phyloP scores from a whole-genome alignment of 2,329 filamentous ascomycete genomes.

The Stemphylium vesicarium region DNA sequence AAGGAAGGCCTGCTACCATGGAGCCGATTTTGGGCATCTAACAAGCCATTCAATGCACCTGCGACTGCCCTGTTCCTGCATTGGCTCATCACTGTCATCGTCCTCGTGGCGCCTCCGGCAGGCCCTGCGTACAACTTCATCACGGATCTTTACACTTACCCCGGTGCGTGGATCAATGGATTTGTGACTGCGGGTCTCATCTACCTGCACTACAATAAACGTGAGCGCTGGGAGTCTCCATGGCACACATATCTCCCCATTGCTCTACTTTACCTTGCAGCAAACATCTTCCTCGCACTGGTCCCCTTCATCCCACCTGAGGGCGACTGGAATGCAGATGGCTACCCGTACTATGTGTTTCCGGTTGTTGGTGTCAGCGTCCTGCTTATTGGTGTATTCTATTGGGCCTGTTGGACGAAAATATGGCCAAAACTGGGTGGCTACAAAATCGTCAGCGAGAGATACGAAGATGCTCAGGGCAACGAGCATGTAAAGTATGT shows the following conservation, averaged over 20 bases:
- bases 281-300: constrained; percentile 52
- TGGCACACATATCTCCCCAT: constrained; percentile 49
- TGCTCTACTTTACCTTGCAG: constrained; percentile 47
- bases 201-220: constrained; percentile 44
- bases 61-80: constrained; percentile 63
- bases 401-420: constrained; percentile 39
- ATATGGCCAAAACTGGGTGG: constrained; percentile 35
- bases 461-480: constrained; percentile 37
- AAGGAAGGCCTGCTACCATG: constrained; percentile 73
- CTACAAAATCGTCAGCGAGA: constrained; percentile 40
- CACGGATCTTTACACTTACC: constrained; percentile 57
- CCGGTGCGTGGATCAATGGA: constrained; percentile 47
- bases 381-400: constrained; percentile 46
- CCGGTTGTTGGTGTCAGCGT: constrained; percentile 53
- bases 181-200: constrained; percentile 46
- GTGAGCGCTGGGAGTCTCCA: constrained; percentile 45
- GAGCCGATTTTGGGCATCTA: constrained; percentile 71
- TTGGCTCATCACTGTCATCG: constrained; percentile 69
- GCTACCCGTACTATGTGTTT: constrained; percentile 55
- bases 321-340: constrained; percentile 50
- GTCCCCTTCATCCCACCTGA: constrained; percentile 53
- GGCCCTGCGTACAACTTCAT: constrained; percentile 74
- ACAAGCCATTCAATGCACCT: constrained; percentile 70
- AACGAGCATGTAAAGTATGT: constrained; percentile 43
- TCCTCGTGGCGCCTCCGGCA: constrained; percentile 70